Evolutionary conservation across 1,284 basidiomycete genomes (phyloP), one percentile per base, ranked within the genome.

Genomic region (Boletus sp.): DNA sequence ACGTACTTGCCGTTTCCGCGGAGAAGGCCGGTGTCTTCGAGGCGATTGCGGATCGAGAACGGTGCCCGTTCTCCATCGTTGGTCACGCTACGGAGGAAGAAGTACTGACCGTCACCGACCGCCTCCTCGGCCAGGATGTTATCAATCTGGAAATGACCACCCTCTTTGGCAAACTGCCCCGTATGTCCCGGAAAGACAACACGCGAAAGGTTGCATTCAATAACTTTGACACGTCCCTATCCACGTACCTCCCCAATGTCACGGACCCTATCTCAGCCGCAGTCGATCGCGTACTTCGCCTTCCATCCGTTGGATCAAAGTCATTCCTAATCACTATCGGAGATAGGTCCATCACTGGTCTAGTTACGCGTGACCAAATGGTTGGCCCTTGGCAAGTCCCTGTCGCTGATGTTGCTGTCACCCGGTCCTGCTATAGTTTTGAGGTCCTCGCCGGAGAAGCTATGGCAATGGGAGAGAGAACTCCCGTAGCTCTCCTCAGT

Each of bases 381-480:
- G 92, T 98, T 17, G 96, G 95, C 0, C 95, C 94, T 0, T 99
- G 91, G 89, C 95, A 99, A 72, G 91, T 97, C 4, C 95, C 95
- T 29, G 93, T 98, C 6, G 90, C 96, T 14, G 95, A 99, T 58
- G 95, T 98, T 37, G 94, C 95, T 5, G 93, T 98, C 41, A 99
- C 95, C 2, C 85, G 91, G 20, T 81, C 92, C 0, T 85, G 91
- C n/a, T 97, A 95, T 66, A 94, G 94, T 2, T 98, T 98, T 67
- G 81, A 88, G 52, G 78, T 89, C 30, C 64, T 77, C n/a, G 72
- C 75, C 10, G 91, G 94, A 34, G 95, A 99, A 72, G 94, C 95
- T 1, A 97, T 99, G 92, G 88, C 95, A 3, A 91, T 95, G 80
- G 95, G 95, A 17, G 95, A 99, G 71, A 85, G 95, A 48, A 94